phyloP scores from a whole-genome alignment of 371 early-diverging fungal genomes.

The Mycotypha africana region DNA sequence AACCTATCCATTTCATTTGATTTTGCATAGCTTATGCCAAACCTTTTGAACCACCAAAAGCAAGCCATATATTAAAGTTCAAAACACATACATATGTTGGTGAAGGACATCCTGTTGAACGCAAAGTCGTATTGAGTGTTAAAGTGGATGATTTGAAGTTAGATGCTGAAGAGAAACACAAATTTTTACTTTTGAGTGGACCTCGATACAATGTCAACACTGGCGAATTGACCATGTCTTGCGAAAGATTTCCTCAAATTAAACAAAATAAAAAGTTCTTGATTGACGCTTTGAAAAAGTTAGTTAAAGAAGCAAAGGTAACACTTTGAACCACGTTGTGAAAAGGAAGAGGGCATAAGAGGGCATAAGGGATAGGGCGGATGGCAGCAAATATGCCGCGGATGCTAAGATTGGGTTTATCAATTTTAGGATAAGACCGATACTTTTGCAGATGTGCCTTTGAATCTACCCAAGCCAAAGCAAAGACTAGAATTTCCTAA shows the following conservation, averaged over 20 bases:
- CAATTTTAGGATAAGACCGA: slow-evolving; percentile 35
- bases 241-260: slow-evolving; percentile 57
- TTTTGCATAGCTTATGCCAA: slow-evolving; percentile 53
- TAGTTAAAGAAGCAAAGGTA: slow-evolving; percentile 57
- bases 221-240: slow-evolving; percentile 50
- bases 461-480: slow-evolving; percentile 54
- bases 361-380: not conserved
- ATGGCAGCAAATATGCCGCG: not conserved
- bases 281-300: slow-evolving; percentile 49
- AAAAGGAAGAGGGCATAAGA: too few species aligned
- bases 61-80: slow-evolving; percentile 51
- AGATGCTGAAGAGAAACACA: slow-evolving; percentile 47
- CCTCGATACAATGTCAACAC: slow-evolving; percentile 54
- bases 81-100: slow-evolving; percentile 53
- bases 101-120: slow-evolving; percentile 59
- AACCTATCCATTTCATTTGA: too few species aligned
- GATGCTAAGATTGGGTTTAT: too few species aligned
- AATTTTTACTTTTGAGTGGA: slow-evolving; percentile 56
- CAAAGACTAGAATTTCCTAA: slow-evolving; percentile 55
- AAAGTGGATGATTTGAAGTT: slow-evolving; percentile 44
- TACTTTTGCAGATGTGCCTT: slow-evolving; percentile 56
- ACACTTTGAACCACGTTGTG: too few species aligned
- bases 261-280: slow-evolving; percentile 66
- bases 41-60: slow-evolving; percentile 53
- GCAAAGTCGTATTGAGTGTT: slow-evolving; percentile 57